Evolutionary conservation across 208 protist genomes (phyloP), one percentile per base, ranked within the genome.

Genomic region (Acanthamoeba rhysodes): DNA sequence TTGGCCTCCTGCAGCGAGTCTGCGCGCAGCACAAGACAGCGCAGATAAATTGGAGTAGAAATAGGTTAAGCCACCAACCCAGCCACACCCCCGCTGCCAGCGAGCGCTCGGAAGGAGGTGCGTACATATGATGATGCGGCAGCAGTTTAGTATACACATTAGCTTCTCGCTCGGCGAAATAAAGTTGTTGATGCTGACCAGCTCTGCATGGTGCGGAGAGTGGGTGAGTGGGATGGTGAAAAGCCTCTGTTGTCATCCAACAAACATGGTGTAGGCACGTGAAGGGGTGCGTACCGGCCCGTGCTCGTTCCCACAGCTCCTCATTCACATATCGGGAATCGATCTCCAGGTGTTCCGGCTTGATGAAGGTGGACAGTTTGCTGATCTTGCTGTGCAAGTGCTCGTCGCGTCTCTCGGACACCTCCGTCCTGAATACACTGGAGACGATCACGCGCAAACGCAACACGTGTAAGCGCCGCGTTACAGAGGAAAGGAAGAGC

Each of bases 121-220:
- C 64, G 50, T 94, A 94, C 90, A 94, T 14, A 94, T 94, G n/a
- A 95, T 7, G 9, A 95, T 84, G 16, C 92, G 92, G 55, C 92
- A 95, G 48, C 72, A 88, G 55, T 95, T 95, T 12, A 95, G 57
- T 50, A 95, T 95, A 55, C 92, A 95, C 72, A 95, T 95, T 1
- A 95, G 76, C 74, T 95, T 95, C 53, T 95, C 92, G 8, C 37
- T 55, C 10, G 92, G 92, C 14, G 37, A 20, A 22, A 88, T 95
- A 53, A 95, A 95, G 29, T 57, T 74, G 37, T 95, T 95, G 50
- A 95, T 68, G 27, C 59, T 88, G 27, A 24, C 34, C 74, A 95
- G 57, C 76, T 95, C 92, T 95, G 90, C 45, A 88, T 59, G 14
- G 45, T 62, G 22, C 32, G 10, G 50, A 93, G 57, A 59, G 22